Evolutionary conservation across 176 grass and related monocot genomes (phyloP).

Genomic region (Aegilops tauschii): DNA sequence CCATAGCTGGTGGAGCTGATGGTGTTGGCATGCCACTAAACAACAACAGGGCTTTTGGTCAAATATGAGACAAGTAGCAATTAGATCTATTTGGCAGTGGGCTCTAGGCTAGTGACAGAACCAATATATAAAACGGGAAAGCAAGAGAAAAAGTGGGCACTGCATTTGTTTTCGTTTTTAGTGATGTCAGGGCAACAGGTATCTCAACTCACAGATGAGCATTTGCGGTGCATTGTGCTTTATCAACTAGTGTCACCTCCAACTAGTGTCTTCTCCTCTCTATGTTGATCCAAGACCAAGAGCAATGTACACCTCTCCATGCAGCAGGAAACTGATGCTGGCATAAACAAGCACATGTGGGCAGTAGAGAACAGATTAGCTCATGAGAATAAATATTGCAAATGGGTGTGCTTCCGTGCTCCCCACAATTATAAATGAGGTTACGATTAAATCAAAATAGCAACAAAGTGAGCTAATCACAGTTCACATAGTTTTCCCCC

Average conservation of each 20-base stretch:
- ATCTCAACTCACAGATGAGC: constrained; percentile 16
- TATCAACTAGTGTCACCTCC: constrained; percentile 36
- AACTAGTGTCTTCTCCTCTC: constrained; percentile 28
- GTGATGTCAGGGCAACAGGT: constrained; percentile 32
- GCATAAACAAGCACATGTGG: constrained; percentile 19
- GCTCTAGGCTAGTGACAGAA: constrained; percentile 52
- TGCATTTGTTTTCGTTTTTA: constrained; percentile 25
- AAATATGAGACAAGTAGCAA: constrained; percentile 34
- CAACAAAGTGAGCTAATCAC: not conserved
- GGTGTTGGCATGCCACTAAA: constrained; percentile 49
- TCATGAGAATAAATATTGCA: not conserved
- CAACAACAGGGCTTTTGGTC: constrained; percentile 36
- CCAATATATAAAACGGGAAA: constrained; percentile 33
- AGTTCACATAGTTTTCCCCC: not conserved
- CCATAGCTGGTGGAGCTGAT: constrained; percentile 47
- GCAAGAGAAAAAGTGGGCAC: constrained; percentile 18
- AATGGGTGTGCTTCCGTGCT: not conserved
- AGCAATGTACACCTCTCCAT: constrained; percentile 8
- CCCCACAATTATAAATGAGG: not conserved
- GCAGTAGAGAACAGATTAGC: constrained; percentile 7
- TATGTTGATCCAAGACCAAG: constrained; percentile 14
- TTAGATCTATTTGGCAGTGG: constrained; percentile 31
- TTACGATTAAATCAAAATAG: not conserved
- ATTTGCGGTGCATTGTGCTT: constrained; percentile 31
- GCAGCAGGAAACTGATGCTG: not conserved